Evolutionary conservation across 106 monocot species (phyloP), one percentile per base, ranked within the genome.

Genomic region (Alisma plantagoaquatica): DNA sequence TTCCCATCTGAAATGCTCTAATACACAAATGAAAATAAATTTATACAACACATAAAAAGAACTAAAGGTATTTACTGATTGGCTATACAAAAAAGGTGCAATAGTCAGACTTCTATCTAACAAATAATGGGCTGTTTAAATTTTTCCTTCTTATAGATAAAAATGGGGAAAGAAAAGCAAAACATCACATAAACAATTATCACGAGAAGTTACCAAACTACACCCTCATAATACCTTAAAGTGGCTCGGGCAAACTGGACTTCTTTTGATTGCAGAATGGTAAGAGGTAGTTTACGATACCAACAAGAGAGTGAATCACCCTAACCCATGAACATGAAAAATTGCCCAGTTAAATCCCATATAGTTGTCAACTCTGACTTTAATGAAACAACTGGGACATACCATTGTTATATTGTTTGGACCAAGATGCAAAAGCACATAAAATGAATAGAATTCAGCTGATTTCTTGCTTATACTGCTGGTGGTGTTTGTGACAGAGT

Each of bases 371-470:
- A n/a, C n/a, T n/a, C n/a, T n/a, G n/a, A n/a, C n/a, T n/a, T n/a
- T n/a, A n/a, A n/a, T n/a, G n/a, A n/a, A n/a, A n/a, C n/a, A n/a
- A n/a, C n/a, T n/a, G n/a, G n/a, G n/a, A 64, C 49, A 51, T 23
- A 92, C 92, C 86, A 68, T 82, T 76, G 59, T 63, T 46, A 71
- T 75, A 30, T 55, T 75, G 68, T 75, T 79, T 62, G 20, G 59
- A 47, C 78, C 72, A 54, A 98, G 75, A 82, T 79, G 81, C 10
- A 98, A 73, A 57, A 98, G 81, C 41, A 85, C 74, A 75, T 82
- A 90, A 65, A 85, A 72, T 14, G 98, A 98, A 74, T 79, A 77
- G 54, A 74, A 98, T 42, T 98, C 85, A 33, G 69, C 69, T 77
- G 81, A 75, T 31, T 89, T 85, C 43, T 57, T 75, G 54, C 46